A percentile compares a stretch with the other conserved stretches of the same genome.
Evolutionary conservation across 2,329 filamentous ascomycete genomes (phyloP).

Genomic region (Colletotrichum filicis): DNA sequence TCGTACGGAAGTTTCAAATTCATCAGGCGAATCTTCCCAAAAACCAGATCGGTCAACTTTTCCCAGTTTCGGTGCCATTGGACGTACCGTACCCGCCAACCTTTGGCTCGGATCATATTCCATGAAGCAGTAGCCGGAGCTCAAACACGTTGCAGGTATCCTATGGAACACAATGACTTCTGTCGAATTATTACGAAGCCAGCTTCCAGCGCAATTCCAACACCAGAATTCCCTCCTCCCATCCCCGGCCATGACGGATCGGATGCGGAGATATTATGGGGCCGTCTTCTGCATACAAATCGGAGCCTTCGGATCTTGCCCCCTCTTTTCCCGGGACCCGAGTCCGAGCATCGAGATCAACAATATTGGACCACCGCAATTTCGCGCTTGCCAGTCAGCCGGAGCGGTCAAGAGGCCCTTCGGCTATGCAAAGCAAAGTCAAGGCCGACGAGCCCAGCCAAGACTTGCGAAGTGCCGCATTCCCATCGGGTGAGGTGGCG

Average conservation of each 20-base stretch:
- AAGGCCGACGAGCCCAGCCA: background rate
- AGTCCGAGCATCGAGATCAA: too few species aligned
- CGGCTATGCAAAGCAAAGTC: background rate
- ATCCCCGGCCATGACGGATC: background rate
- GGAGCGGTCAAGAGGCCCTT: background rate
- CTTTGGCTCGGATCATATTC: background rate
- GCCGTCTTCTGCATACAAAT: background rate
- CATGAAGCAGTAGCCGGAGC: background rate
- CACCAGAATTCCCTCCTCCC: too few species aligned
- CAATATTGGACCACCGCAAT: background rate
- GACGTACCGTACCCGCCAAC: background rate
- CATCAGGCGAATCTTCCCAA: background rate
- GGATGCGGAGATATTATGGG: background rate
- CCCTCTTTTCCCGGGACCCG: background rate
- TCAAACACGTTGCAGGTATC: background rate
- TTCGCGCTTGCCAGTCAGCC: background rate
- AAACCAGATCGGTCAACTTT: background rate
- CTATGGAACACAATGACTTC: too few species aligned
- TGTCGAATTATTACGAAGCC: background rate
- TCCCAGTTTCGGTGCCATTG: background rate
- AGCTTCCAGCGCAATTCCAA: background rate
- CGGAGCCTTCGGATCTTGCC: background rate
- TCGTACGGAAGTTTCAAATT: background rate
- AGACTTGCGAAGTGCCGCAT: background rate
- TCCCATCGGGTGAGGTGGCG: background rate